These are phyloP conservation scores for Beta macrorhiza DNA, from an alignment of 179 eudicot genomes.

Conservation along the genomic window DNA sequence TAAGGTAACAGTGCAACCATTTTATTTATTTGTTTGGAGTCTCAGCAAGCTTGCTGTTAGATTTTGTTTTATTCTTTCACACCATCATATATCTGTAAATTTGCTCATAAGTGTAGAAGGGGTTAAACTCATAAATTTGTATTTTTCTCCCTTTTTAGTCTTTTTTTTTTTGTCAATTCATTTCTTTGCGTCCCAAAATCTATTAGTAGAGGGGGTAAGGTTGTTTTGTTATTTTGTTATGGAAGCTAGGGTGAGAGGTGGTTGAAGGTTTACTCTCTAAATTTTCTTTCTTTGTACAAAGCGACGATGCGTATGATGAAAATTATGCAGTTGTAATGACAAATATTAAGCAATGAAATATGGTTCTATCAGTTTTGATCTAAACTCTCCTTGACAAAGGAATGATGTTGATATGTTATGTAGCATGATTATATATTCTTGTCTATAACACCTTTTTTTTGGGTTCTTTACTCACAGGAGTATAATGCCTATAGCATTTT, in stretches of 20 bases:
- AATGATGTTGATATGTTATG: background rate
- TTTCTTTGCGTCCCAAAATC: slow-evolving; percentile 27
- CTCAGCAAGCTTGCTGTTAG: slow-evolving; percentile 31
- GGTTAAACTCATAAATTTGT: slow-evolving; percentile 22
- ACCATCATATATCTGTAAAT: slow-evolving; percentile 37
- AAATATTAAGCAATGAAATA: slow-evolving; percentile 12
- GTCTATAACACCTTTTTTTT: too few relatives aligned
- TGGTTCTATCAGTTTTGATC: background rate
- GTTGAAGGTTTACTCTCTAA: slow-evolving; percentile 12
- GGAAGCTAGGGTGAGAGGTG: slow-evolving; percentile 15
- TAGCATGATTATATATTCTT: too few relatives aligned
- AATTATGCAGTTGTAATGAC: slow-evolving; percentile 22
- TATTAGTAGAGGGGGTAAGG: slow-evolving; percentile 12
- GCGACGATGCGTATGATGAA: slow-evolving; percentile 18
- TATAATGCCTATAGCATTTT: too few relatives aligned
- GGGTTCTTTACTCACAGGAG: too few relatives aligned
- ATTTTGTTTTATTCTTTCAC: slow-evolving; percentile 32
- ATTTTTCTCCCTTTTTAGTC: slow-evolving; percentile 14
- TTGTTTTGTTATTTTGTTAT: slow-evolving; percentile 2
- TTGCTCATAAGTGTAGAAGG: slow-evolving; percentile 30
- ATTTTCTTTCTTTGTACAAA: slow-evolving; percentile 32
- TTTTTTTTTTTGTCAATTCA: slow-evolving; percentile 15
- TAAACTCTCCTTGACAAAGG: too few relatives aligned
- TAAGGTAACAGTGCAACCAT: slow-evolving; percentile 16
- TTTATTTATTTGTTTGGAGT: slow-evolving; percentile 32